Evolutionary conservation across 2,329 filamentous ascomycete species (phyloP).

Genomic region (Polychaeton citri): DNA sequence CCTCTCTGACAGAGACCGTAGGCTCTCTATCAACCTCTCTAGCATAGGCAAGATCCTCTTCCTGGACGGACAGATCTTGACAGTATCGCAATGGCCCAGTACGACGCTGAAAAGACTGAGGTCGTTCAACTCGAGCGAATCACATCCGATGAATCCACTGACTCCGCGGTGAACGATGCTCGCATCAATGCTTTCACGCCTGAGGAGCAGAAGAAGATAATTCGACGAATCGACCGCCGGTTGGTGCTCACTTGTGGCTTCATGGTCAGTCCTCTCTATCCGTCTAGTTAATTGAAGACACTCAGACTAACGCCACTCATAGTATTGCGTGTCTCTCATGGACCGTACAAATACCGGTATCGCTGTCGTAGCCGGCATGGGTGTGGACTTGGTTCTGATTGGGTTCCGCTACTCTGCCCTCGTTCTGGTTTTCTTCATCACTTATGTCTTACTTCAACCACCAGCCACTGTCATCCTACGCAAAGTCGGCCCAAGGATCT

Average conservation of each 20-base stretch:
- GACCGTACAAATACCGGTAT: constrained; percentile 24
- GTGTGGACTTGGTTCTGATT: constrained; percentile 18
- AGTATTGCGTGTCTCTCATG: constrained; percentile 23
- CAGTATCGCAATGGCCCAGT: too few species aligned
- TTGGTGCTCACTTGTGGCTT: constrained; percentile 34
- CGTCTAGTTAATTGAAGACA: too few species aligned
- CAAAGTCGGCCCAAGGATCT: constrained; percentile 40
- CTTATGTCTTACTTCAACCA: constrained; percentile 59
- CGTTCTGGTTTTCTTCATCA: constrained; percentile 60
- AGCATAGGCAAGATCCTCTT: too few species aligned
- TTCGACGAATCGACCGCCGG: constrained; percentile 51
- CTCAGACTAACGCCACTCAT: too few species aligned
- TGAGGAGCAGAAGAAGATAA: constrained; percentile 53
- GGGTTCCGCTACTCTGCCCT: constrained; percentile 26
- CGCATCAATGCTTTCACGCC: constrained; percentile 35
- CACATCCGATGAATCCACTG: constrained; percentile 12
- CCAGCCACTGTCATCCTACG: constrained; percentile 57
- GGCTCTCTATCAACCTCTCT: too few species aligned
- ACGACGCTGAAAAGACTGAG: constrained; percentile 9
- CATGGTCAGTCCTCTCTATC: too few species aligned
- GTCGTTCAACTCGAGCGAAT: constrained; percentile 14
- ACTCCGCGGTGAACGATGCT: constrained; percentile 14
- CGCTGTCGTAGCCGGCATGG: constrained; percentile 23
- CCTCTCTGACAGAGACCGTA: too few species aligned
- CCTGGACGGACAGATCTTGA: too few species aligned